A percentile compares a stretch with the other conserved stretches of the same genome.
These are phyloP conservation scores for Arabis alpina DNA, from an alignment of 345 rosid genomes.

Conservation along the genomic window DNA sequence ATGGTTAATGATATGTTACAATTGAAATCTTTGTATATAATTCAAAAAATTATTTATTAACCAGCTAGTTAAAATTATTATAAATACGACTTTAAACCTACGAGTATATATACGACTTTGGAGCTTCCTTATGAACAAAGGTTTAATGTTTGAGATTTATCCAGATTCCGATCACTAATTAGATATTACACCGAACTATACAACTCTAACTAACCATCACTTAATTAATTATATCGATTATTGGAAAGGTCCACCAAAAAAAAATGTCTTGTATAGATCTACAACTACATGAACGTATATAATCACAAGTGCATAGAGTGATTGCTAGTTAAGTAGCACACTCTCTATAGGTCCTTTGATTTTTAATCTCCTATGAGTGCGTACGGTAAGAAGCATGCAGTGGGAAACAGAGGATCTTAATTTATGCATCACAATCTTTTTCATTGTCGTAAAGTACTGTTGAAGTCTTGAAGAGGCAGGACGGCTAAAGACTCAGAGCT, in stretches of 20 bases:
- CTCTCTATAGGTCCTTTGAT: slow-evolving; percentile 24
- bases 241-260: slow-evolving; percentile 1
- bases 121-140: too few relatives aligned
- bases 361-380: slow-evolving; percentile 27
- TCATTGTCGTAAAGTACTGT: slow-evolving; percentile 41
- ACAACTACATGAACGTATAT: slow-evolving; percentile 14
- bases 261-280: neutral
- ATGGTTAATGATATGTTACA: neutral
- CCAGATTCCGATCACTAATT: too few relatives aligned
- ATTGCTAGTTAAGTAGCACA: neutral
- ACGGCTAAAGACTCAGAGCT: slow-evolving; percentile 31
- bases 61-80: too few relatives aligned
- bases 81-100: too few relatives aligned
- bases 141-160: too few relatives aligned
- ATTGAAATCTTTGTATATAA: too few relatives aligned
- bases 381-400: slow-evolving; percentile 36
- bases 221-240: too few relatives aligned
- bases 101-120: too few relatives aligned
- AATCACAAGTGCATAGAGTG: slow-evolving; percentile 5
- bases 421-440: slow-evolving; percentile 35
- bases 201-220: neutral
- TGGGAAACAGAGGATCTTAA: slow-evolving; percentile 43
- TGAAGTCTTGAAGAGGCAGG: slow-evolving; percentile 38
- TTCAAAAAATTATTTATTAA: too few relatives aligned
- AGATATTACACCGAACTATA: neutral